Evolutionary conservation across 2,329 filamentous ascomycete species (phyloP).

Genomic region (Phyllosticta paracitricarpa): DNA sequence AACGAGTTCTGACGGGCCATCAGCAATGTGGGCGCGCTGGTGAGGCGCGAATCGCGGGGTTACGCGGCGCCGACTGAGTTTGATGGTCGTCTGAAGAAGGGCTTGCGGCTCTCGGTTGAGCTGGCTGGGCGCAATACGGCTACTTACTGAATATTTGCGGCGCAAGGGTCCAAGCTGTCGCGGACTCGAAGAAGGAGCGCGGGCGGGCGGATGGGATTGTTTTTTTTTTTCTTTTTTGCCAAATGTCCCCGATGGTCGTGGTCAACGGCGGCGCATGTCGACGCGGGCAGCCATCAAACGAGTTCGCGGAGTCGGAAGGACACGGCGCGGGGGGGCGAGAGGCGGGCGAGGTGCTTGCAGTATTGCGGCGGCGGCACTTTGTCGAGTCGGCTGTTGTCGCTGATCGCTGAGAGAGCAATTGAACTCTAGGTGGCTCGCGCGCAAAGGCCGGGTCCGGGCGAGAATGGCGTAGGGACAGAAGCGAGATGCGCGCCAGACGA

Average conservation of each 20-base stretch:
- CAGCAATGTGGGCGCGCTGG: not conserved
- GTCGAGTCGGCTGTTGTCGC: constrained; percentile 6
- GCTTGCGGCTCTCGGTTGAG: constrained; percentile 2
- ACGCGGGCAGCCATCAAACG: constrained; percentile 5
- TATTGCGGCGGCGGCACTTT: not conserved
- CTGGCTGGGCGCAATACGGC: not conserved
- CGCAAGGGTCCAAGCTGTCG: constrained; percentile 3
- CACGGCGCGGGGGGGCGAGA: constrained; percentile 4
- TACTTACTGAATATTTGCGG: constrained; percentile 6
- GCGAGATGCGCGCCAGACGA: constrained; percentile 3
- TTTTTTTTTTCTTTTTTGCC: not conserved
- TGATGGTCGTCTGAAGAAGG: not conserved
- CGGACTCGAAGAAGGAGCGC: not conserved
- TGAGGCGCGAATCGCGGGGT: constrained; percentile 1
- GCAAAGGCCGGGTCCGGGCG: not conserved
- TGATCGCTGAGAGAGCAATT: constrained; percentile 8
- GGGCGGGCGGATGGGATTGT: not conserved
- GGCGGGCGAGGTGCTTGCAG: constrained; percentile 5
- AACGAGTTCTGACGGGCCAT: not conserved
- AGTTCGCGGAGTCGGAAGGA: constrained; percentile 6
- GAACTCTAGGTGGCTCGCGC: constrained; percentile 9
- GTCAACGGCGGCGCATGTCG: constrained; percentile 10
- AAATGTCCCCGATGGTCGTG: constrained; percentile 1
- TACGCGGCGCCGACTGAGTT: not conserved
- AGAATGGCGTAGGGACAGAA: not conserved